These are phyloP conservation scores for Backusella australiensis DNA, from an alignment of 192 early-diverging fungal genomes.

Conservation along the genomic window DNA sequence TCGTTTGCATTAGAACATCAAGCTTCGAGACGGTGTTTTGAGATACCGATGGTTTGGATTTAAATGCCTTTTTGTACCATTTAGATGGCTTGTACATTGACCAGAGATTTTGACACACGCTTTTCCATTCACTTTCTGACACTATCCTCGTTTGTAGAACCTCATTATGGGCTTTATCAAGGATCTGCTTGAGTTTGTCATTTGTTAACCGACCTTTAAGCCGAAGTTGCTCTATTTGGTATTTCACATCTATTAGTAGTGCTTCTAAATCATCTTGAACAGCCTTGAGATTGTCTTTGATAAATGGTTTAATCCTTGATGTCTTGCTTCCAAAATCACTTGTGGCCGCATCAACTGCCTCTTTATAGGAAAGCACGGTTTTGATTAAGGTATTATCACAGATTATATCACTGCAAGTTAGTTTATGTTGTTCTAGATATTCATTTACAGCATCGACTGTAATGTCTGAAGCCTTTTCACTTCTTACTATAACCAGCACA, in stretches of 20 bases:
- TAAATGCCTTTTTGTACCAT: not conserved
- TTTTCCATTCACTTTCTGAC: slow-evolving; percentile 13
- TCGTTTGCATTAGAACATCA: not conserved
- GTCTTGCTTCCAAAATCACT: not conserved
- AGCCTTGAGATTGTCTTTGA: not conserved
- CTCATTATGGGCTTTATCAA: not conserved
- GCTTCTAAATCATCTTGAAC: not conserved
- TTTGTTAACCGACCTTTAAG: slow-evolving; percentile 8
- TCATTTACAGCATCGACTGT: not conserved
- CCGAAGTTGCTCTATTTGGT: not conserved
- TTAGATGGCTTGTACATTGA: not conserved
- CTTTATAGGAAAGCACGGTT: not conserved
- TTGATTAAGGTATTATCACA: not conserved
- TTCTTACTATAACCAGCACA: not conserved
- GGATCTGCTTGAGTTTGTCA: not conserved
- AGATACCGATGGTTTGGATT: not conserved
- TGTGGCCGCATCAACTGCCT: not conserved
- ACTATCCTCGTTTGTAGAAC: not conserved
- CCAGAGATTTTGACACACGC: not conserved
- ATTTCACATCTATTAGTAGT: not conserved
- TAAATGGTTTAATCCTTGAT: not conserved
- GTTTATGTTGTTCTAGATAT: not conserved
- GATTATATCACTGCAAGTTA: not conserved
- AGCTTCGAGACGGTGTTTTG: not conserved
- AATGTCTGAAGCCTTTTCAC: not conserved